Base-by-base conservation (phyloP, 179 eudicot genomes). In the Corrigiola litoralis region DNA sequence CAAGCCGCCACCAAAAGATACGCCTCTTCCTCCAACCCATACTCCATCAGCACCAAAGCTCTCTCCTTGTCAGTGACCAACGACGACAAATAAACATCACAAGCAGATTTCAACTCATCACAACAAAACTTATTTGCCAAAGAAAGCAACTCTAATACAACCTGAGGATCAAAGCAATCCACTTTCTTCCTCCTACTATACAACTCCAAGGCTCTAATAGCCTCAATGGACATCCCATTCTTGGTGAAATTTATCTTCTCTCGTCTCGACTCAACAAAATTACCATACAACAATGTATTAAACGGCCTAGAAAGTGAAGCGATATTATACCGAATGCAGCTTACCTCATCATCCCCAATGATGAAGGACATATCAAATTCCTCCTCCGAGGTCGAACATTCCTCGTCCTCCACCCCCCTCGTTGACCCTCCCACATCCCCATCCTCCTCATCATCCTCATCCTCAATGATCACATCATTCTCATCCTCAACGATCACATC, bases 1-100 rank as follows among this genome's bases (percentile, higher is more conserved):
- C 95, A 90, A 68, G 95, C 86, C 11, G 87, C 86, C 53, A 85
- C 90, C 32, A 90, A 74, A 58, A 85, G 85, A 72, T 84, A 77
- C 25, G 97, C 86, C 9, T 73, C 71, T 72, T 85, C 92, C 76
- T 85, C 90, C 79, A 90, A 75, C 46, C 95, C 95, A 45, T 85
- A 88, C 6, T 90, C 92, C 68, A 90, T 82, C 11, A 90, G 80
- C 67, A 72, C 14, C 76, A 81, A 48, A 5, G 95, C 97, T 18
- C 48, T 68, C 58, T 90, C 95, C 56, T 72, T 53, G 66, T 81
- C 74, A 63, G 21, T 52, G 40, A 88, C 95, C 74, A 84, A 53
- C 8, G 89, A 72, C 8, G 97, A 80, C 56, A 90, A 75, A 79
- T 81, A 84, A 42, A 67, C 66, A 79, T 90, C 97, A 66, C 97